These are phyloP conservation scores for Podila verticillata DNA, from an alignment of 192 early-diverging fungal genomes.

Conservation along the genomic window DNA sequence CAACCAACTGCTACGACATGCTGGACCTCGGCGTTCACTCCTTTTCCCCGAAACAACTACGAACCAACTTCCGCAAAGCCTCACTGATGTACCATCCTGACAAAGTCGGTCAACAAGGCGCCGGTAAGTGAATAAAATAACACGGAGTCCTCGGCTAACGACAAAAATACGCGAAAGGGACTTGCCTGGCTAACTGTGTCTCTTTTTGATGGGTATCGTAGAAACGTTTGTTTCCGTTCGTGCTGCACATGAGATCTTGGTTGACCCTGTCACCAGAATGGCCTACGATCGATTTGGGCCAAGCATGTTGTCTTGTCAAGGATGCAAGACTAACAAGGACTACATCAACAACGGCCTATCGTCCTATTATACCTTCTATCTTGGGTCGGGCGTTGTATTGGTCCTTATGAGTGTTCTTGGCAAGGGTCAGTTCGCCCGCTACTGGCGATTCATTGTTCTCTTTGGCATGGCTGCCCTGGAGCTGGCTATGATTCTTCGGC, in stretches of 20 bases:
- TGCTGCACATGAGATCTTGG: slow-evolving; percentile 48
- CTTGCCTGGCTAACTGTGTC: neutral
- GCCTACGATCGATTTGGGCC: slow-evolving; percentile 57
- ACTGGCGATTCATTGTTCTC: slow-evolving; percentile 57
- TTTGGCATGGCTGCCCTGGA: slow-evolving; percentile 56
- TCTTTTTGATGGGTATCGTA: neutral
- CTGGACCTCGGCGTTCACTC: slow-evolving; percentile 41
- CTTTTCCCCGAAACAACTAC: slow-evolving; percentile 49
- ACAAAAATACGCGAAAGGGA: neutral
- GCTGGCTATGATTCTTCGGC: slow-evolving; percentile 50
- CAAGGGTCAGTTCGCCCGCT: slow-evolving; percentile 59
- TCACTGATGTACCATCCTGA: slow-evolving; percentile 51
- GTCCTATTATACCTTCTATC: slow-evolving; percentile 47
- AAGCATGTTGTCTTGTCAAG: slow-evolving; percentile 28
- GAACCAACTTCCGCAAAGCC: slow-evolving; percentile 50
- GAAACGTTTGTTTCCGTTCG: slow-evolving; percentile 43
- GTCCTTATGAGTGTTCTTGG: slow-evolving; percentile 55
- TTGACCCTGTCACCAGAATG: slow-evolving; percentile 35
- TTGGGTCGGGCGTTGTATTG: slow-evolving; percentile 50
- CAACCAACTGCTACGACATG: slow-evolving; percentile 50
- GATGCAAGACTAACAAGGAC: slow-evolving; percentile 46
- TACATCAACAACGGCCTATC: slow-evolving; percentile 19
- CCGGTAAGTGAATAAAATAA: slow-evolving; percentile 12
- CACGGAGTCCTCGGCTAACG: too few species aligned
- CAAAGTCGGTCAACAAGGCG: slow-evolving; percentile 37